These are phyloP conservation scores for Anthracocystis walkeri DNA, from an alignment of 1,284 basidiomycete genomes.

Conservation along the genomic window DNA sequence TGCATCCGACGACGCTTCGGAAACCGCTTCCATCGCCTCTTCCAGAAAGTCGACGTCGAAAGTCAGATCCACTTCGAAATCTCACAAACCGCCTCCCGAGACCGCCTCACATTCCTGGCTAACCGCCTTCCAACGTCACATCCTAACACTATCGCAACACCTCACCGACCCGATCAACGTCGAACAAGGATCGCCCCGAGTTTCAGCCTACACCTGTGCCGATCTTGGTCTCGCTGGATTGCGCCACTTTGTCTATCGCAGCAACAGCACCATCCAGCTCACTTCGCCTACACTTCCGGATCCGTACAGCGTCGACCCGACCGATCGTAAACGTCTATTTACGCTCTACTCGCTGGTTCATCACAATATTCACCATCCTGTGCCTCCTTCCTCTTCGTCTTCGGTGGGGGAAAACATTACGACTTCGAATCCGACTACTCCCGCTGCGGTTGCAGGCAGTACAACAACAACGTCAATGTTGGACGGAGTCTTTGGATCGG, in stretches of 20 bases:
- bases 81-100: slow-evolving; percentile 1
- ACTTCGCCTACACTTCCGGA: slow-evolving; percentile 85
- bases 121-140: slow-evolving; percentile 36
- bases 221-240: slow-evolving; percentile 86
- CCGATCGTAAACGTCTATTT: slow-evolving; percentile 74
- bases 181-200: slow-evolving; percentile 33
- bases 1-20: background rate
- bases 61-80: slow-evolving; percentile 7
- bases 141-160: slow-evolving; percentile 25
- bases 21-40: slow-evolving; percentile 5
- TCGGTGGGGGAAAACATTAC: slow-evolving; percentile 2
- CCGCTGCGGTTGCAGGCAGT: background rate
- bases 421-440: slow-evolving; percentile 5
- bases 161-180: slow-evolving; percentile 35
- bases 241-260: slow-evolving; percentile 94
- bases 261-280: slow-evolving; percentile 84
- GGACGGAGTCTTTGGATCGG: slow-evolving; percentile 73
- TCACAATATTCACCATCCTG: slow-evolving; percentile 49
- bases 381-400: slow-evolving; percentile 11
- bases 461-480: slow-evolving; percentile 67
- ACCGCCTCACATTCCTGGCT: slow-evolving; percentile 11
- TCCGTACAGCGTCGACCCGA: slow-evolving; percentile 78
- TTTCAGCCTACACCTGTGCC: slow-evolving; percentile 59
- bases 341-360: slow-evolving; percentile 47
- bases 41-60: slow-evolving; percentile 3